These are phyloP conservation scores for Carex kokanica DNA, from an alignment of 176 grass and related monocot species.

Conservation along the genomic window DNA sequence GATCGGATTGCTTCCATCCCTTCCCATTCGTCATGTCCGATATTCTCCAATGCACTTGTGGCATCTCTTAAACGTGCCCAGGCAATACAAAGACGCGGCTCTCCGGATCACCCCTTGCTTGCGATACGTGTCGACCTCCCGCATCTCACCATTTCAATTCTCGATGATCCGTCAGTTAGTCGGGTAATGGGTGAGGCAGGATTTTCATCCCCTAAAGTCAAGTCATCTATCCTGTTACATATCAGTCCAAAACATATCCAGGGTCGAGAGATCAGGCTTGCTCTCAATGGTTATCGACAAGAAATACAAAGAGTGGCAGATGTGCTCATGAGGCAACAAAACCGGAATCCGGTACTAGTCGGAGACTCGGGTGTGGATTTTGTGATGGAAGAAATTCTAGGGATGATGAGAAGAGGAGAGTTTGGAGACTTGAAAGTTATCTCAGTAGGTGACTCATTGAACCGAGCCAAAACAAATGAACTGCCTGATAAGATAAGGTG, in stretches of 20 bases:
- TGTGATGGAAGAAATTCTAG: conserved; percentile 52
- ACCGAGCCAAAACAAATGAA: conserved; percentile 33
- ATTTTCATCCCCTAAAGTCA: conserved; percentile 64
- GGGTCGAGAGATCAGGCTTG: conserved; percentile 18
- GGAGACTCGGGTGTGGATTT: conserved; percentile 61
- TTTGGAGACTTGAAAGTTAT: conserved; percentile 49
- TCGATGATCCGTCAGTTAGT: conserved; percentile 88
- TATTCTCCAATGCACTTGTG: conserved; percentile 70
- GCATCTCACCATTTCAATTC: conserved; percentile 69
- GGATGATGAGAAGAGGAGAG: conserved; percentile 42
- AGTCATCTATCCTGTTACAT: conserved; percentile 44
- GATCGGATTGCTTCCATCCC: conserved; percentile 61
- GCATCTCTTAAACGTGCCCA: conserved; percentile 88
- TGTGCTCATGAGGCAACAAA: conserved; percentile 41
- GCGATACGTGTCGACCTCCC: conserved; percentile 55
- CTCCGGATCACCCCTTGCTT: conserved; percentile 45
- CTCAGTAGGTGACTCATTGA: conserved; percentile 32
- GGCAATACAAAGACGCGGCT: conserved; percentile 62
- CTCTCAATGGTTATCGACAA: conserved; percentile 33
- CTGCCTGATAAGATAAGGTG: conserved; percentile 44
- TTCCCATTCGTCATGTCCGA: conserved; percentile 31
- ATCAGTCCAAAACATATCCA: conserved; percentile 40
- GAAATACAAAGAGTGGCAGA: conserved; percentile 60
- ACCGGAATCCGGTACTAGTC: conserved; percentile 75
- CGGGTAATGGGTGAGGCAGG: conserved; percentile 92